These are phyloP conservation scores for Trichosporon sp. DNA, from an alignment of 1,284 basidiomycete species.

Conservation along the genomic window DNA sequence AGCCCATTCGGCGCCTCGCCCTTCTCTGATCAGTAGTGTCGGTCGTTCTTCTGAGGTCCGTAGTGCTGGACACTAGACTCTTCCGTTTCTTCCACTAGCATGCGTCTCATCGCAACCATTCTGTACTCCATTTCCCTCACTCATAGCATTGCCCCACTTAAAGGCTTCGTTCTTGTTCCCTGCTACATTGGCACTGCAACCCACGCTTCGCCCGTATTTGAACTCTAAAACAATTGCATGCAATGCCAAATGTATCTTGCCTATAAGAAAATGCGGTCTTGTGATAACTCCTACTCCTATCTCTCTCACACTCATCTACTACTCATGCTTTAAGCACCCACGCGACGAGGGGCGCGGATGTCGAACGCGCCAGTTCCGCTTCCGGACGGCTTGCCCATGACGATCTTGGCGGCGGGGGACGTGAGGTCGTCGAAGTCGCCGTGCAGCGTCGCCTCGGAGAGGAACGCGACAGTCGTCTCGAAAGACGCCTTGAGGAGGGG, in stretches of 20 bases:
- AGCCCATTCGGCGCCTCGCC: constrained; percentile 11
- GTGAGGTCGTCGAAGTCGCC: constrained; percentile 93
- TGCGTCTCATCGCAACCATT: neutral
- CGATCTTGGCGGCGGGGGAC: constrained; percentile 81
- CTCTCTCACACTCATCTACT: neutral
- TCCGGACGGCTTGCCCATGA: constrained; percentile 77
- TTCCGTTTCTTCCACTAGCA: neutral
- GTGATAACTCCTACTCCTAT: neutral
- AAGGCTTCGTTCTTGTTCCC: neutral
- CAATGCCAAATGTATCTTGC: constrained; percentile 21
- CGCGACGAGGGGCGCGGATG: constrained; percentile 44
- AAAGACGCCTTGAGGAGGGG: constrained; percentile 95
- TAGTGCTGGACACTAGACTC: neutral
- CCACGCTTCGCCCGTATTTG: no score
- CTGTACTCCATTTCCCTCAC: neutral
- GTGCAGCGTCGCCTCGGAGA: constrained; percentile 89
- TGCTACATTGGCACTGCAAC: no score
- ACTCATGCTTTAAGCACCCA: constrained; percentile 12
- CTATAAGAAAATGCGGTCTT: constrained; percentile 17
- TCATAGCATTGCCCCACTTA: neutral
- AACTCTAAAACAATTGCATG: constrained; percentile 20
- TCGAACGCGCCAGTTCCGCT: constrained; percentile 90
- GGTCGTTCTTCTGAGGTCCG: neutral
- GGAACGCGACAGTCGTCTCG: constrained; percentile 94
- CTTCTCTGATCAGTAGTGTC: constrained; percentile 11